Percentiles rank a stretch among this genome's conserved stretches.
phyloP scores from a whole-genome alignment of 2,329 filamentous ascomycete species.

The Westerdykella aurantiaca region DNA sequence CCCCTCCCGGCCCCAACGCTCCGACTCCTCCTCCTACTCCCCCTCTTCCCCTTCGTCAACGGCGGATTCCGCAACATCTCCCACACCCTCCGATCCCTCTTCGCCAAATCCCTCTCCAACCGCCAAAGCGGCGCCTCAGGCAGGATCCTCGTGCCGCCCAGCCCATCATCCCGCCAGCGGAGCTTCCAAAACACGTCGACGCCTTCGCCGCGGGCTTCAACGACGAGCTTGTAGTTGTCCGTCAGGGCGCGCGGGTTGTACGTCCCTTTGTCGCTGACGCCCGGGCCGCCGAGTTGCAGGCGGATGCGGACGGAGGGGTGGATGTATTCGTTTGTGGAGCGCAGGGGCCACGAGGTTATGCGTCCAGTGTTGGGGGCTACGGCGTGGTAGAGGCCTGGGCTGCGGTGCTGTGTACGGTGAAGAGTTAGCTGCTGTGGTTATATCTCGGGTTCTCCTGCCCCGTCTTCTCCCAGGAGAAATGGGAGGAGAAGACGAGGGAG shows the following conservation, averaged over 20 bases:
- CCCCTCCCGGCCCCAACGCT: not conserved
- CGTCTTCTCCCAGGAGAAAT: not conserved
- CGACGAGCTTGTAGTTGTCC: constrained; percentile 43
- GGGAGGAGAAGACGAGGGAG: not conserved
- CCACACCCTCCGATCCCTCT: constrained; percentile 40
- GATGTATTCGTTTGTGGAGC: constrained; percentile 49
- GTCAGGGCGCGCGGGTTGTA: constrained; percentile 44
- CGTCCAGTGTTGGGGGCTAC: constrained; percentile 41
- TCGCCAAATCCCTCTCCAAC: constrained; percentile 40
- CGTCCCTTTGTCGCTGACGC: constrained; percentile 39
- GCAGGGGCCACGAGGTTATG: constrained; percentile 40
- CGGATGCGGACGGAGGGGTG: constrained; percentile 46
- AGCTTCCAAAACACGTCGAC: constrained; percentile 43
- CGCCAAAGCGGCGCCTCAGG: constrained; percentile 44
- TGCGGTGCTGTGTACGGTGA: constrained; percentile 28
- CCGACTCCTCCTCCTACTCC: constrained; percentile 9
- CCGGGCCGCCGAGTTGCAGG: constrained; percentile 42
- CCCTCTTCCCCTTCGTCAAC: constrained; percentile 13
- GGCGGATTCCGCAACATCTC: constrained; percentile 37
- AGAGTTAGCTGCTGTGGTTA: no score
- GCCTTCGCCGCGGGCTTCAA: constrained; percentile 36
- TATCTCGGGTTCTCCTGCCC: no score
- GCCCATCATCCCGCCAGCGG: constrained; percentile 28
- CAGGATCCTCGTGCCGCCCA: constrained; percentile 34
- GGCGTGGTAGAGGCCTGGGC: constrained; percentile 45